phyloP scores from a whole-genome alignment of 2,329 filamentous ascomycete species.

The Penicillium rolfsii region DNA sequence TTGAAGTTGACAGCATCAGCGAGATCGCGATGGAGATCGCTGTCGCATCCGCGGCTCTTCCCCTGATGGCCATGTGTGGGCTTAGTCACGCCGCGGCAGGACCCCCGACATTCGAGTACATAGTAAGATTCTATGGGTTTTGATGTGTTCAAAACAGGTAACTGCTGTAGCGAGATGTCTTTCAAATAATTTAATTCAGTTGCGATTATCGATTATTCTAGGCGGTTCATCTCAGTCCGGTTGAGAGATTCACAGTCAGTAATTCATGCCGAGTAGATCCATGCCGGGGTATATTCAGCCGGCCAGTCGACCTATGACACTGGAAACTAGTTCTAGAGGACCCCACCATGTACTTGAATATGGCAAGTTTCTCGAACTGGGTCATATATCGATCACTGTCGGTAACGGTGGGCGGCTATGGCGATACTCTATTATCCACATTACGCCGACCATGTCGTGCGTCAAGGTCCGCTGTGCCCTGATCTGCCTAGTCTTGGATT shows the following conservation, averaged over 20 bases:
- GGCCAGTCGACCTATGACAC: neutral
- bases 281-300: neutral
- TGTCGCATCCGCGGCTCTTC: slow-evolving; percentile 23
- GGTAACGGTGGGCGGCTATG: slow-evolving; percentile 6
- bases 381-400: neutral
- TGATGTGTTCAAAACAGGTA: neutral
- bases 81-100: slow-evolving; percentile 24
- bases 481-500: slow-evolving; percentile 7
- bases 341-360: neutral
- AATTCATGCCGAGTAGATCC: too few species aligned
- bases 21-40: slow-evolving; percentile 16
- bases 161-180: neutral
- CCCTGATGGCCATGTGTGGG: slow-evolving; percentile 30
- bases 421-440: slow-evolving; percentile 13
- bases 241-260: neutral
- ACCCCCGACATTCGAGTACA: neutral
- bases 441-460: neutral
- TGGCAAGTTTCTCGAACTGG: neutral
- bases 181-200: neutral
- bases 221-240: neutral
- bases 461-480: slow-evolving; percentile 8
- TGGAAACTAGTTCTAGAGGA: neutral
- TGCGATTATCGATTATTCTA: neutral
- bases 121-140: neutral
- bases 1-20: neutral